phyloP scores from a whole-genome alignment of 306 rosid genomes.

The Prunus davidiana region DNA sequence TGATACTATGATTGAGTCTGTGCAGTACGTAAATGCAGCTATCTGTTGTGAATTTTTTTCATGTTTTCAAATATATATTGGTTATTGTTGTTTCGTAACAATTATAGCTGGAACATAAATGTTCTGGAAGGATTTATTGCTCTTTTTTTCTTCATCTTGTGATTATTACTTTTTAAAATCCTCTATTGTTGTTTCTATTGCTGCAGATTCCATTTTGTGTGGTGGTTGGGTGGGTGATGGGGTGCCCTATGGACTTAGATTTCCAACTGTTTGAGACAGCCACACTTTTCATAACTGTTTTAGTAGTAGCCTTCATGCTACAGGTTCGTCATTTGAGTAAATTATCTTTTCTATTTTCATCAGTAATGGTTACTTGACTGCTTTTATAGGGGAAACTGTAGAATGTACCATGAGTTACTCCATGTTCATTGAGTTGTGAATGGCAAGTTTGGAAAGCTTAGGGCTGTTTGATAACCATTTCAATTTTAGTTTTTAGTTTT shows the following conservation, averaged over 20 bases:
- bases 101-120: background rate
- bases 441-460: too few species aligned
- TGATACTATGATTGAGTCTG: background rate
- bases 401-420: background rate
- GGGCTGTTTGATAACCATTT: too few species aligned
- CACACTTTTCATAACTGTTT: slow-evolving; percentile 61
- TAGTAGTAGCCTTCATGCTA: slow-evolving; percentile 81
- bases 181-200: background rate
- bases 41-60: background rate
- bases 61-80: background rate
- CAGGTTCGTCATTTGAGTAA: slow-evolving; percentile 52
- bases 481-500: too few species aligned
- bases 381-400: background rate
- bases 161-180: background rate
- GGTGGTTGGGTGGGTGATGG: slow-evolving; percentile 66
- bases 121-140: background rate
- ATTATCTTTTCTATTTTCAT: background rate
- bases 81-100: background rate
- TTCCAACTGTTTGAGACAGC: slow-evolving; percentile 89
- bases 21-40: background rate
- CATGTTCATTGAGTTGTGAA: background rate
- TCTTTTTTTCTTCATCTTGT: background rate
- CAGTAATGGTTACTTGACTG: background rate
- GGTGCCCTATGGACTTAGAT: slow-evolving; percentile 70
- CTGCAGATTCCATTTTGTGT: slow-evolving; percentile 90